These are phyloP conservation scores for Colletotrichum sp. DNA, from an alignment of 2,329 filamentous ascomycete genomes.

Conservation along the genomic window DNA sequence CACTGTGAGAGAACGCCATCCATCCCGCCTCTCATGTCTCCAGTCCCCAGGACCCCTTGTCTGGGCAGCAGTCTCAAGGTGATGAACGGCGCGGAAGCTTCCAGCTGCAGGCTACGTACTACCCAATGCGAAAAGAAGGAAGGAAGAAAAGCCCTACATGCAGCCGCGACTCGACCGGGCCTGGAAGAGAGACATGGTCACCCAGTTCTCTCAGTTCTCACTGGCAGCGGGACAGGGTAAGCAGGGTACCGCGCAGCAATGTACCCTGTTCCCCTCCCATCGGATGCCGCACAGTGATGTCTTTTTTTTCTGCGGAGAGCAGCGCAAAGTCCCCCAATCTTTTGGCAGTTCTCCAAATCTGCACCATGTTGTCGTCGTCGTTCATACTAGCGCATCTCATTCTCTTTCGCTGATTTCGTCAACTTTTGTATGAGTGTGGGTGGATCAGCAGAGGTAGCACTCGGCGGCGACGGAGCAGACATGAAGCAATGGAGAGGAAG, in stretches of 20 bases:
- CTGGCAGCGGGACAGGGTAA: not conserved
- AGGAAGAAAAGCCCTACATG: not conserved
- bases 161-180: not conserved
- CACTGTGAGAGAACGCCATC: not conserved
- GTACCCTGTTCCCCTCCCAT: not conserved
- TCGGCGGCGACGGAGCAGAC: constrained; percentile 10
- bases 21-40: not conserved
- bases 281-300: constrained; percentile 16
- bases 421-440: constrained; percentile 7
- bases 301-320: not conserved
- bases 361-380: not conserved
- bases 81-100: not conserved
- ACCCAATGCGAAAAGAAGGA: not conserved
- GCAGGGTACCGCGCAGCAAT: not conserved
- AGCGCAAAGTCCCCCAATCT: not conserved
- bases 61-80: not conserved
- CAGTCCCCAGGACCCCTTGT: not conserved
- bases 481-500: not conserved
- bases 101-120: not conserved
- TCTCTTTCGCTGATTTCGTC: not conserved
- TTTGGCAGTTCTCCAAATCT: not conserved
- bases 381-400: not conserved
- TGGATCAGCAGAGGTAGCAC: constrained; percentile 13
- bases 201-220: not conserved
- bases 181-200: not conserved